Percentiles rank a stretch among this genome's conserved stretches.
Evolutionary conservation across 2,329 filamentous ascomycete genomes (phyloP).

Genomic region (Teratosphaeria gauchensis): DNA sequence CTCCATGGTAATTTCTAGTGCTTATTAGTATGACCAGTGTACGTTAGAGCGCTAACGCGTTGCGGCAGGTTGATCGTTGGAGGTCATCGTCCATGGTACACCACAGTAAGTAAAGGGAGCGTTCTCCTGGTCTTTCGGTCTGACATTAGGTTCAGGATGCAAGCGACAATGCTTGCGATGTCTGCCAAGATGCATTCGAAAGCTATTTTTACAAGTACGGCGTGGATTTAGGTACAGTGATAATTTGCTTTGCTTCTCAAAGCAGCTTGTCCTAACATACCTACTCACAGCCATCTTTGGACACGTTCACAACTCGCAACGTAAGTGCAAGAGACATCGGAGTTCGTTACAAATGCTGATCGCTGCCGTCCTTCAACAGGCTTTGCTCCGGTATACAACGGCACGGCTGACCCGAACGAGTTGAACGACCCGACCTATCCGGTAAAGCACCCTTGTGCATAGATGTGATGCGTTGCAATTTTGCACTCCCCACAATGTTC

Average conservation of each 20-base stretch:
- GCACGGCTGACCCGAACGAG: background rate
- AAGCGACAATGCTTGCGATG: background rate
- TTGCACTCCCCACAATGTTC: background rate
- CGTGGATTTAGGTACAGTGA: background rate
- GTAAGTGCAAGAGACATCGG: background rate
- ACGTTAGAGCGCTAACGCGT: background rate
- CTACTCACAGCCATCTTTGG: background rate
- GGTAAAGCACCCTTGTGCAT: background rate
- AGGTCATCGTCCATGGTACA: background rate
- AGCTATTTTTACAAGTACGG: background rate
- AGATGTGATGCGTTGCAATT: background rate
- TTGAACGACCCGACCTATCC: background rate
- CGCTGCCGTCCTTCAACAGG: background rate
- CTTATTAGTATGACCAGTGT: background rate
- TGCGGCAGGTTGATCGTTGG: background rate
- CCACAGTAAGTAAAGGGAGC: background rate
- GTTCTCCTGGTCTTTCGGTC: background rate
- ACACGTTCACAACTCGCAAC: background rate
- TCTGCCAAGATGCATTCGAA: background rate
- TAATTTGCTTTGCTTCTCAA: background rate
- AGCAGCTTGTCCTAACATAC: background rate
- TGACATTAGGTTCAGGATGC: background rate
- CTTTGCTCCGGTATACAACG: background rate
- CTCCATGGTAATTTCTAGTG: slow-evolving; percentile 38
- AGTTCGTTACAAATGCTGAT: background rate